Base-by-base conservation (phyloP, 805 yeast genomes). In the Priceomyces medius region DNA sequence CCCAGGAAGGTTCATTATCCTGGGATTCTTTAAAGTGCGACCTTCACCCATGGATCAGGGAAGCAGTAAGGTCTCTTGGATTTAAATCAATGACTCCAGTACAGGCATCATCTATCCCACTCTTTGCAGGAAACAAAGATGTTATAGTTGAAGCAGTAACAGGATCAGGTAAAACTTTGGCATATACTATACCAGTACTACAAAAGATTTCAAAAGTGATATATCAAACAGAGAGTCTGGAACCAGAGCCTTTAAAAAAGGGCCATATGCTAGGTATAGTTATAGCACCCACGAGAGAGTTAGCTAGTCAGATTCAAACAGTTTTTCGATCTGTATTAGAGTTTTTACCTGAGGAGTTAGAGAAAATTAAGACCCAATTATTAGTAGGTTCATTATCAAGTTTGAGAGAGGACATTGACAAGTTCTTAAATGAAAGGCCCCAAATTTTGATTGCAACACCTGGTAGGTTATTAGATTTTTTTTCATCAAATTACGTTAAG, bases 141-240 rank as follows among this genome's bases (percentile, higher is more conserved):
- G 97, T 93, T 3, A 93, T 93, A 7, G 98, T 89, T 1, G 97
- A 93, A 59, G 96, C 97, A 0, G 96, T 88, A 1, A 93, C 99
- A 0, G 99, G 99, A 0, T 89, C 97, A 0, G 99, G 99, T n/a
- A 93, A 93, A 59, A 93, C 99, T 0, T 61, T 90, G n/a, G 85
- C 97, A 3, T 93, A 86, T 66, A 79, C 82, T 3, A 73, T 93
- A 2, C 99, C 99, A 0, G 75, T 86, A 1, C 54, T 89, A 3
- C 91, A 89, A 52, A 83, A 81, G 50, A 62, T 89, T 6, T 63
- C 71, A 2, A 56, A 55, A 34, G 52, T 51, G 42, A 58, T 54
- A 40, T 63, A 54, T 46, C 27, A 29, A 2, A 55, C 45, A 9
- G 56, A 49, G 10, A 60, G 51, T 5, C 57, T 46, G 7, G 53